phyloP scores from a whole-genome alignment of 129 eudicot genomes.

The Cynara cardunculus region DNA sequence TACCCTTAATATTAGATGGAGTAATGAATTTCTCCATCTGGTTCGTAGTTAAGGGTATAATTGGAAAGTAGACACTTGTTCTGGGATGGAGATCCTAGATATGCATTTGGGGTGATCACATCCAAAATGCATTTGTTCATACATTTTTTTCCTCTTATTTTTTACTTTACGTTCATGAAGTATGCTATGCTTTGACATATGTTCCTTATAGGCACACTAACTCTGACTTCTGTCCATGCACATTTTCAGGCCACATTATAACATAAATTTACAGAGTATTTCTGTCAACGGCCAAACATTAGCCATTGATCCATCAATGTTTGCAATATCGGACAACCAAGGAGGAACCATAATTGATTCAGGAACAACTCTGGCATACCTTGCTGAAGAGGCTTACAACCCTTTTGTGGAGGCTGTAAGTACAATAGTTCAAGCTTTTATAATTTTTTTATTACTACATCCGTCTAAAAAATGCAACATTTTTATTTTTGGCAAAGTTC shows the following conservation, averaged over 20 bases:
- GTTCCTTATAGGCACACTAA: not conserved
- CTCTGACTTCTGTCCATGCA: not conserved
- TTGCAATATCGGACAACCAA: constrained; percentile 58
- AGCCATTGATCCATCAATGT: constrained; percentile 61
- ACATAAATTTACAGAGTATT: constrained; percentile 73
- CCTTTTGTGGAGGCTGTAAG: constrained; percentile 82
- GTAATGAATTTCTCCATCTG: not conserved
- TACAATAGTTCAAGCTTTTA: not conserved
- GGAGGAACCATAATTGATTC: constrained; percentile 99
- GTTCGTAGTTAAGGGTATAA: not conserved
- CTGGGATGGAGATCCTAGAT: no score
- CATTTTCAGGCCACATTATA: constrained; percentile 89
- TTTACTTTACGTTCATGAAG: not conserved
- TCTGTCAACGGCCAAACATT: constrained; percentile 77
- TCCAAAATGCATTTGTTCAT: not conserved
- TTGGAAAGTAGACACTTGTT: not conserved
- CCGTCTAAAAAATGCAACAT: not conserved
- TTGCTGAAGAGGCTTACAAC: constrained; percentile 76
- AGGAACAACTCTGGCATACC: constrained; percentile 94
- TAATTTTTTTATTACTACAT: not conserved
- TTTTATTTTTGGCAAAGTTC: not conserved
- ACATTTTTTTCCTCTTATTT: not conserved
- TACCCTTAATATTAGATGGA: not conserved
- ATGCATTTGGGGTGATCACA: no score
- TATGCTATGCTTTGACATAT: not conserved